Evolutionary conservation across 768 basidiomycete genomes (phyloP).

Genomic region (Symmetrospora coprosmae): DNA sequence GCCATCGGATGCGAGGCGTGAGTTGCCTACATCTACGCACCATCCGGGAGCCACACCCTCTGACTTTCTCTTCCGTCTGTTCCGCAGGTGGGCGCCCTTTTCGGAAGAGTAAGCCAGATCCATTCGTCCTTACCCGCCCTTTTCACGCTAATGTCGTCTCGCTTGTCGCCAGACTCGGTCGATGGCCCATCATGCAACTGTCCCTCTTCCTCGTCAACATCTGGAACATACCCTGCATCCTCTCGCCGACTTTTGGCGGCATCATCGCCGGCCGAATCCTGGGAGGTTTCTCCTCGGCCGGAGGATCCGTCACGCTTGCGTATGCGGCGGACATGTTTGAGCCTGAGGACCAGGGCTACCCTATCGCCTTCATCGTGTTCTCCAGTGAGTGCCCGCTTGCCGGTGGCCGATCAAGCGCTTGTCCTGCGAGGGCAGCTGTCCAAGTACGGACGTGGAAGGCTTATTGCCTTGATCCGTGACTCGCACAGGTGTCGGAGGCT

Average conservation of each 20-base stretch:
- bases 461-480: too few species aligned
- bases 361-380: constrained; percentile 30
- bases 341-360: constrained; percentile 32
- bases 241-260: constrained; percentile 33
- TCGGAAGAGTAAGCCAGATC: constrained; percentile 1
- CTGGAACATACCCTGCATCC: constrained; percentile 33
- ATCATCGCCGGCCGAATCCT: constrained; percentile 33
- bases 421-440: neutral
- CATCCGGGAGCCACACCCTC: neutral
- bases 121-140: neutral
- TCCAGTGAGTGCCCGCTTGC: too few species aligned
- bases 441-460: neutral
- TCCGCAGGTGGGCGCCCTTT: constrained; percentile 10
- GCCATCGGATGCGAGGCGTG: constrained; percentile 33
- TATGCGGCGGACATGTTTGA: constrained; percentile 34
- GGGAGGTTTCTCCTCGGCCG: constrained; percentile 35
- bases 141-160: constrained; percentile 28
- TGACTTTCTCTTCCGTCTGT: neutral
- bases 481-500: constrained; percentile 26
- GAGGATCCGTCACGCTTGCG: constrained; percentile 31
- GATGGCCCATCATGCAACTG: constrained; percentile 32
- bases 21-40: neutral
- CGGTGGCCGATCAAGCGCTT: too few species aligned
- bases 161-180: constrained; percentile 34
- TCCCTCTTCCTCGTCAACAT: constrained; percentile 35